Conservation (phyloP, 1,284 basidiomycete genomes). For the Ustilago trichophora region DNA sequence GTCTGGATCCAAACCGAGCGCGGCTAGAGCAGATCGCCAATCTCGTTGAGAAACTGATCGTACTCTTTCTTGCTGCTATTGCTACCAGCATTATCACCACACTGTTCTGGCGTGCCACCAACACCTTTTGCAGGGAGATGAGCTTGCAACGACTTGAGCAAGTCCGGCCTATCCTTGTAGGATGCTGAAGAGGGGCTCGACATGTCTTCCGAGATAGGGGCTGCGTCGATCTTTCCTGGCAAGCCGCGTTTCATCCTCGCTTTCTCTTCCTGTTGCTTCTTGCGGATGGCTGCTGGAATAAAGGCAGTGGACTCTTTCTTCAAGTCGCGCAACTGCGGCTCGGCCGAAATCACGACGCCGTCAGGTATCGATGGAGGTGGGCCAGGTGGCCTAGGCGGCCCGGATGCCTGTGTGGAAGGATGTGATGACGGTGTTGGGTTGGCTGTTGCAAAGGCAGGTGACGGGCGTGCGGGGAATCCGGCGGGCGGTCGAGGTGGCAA, state of each 20-base stretch:
- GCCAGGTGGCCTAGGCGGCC: conserved; percentile 13
- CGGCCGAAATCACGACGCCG: conserved; percentile 51
- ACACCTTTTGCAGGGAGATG: conserved; percentile 16
- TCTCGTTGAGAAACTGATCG: conserved; percentile 36
- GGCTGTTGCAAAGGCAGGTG: no score
- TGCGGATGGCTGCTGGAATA: conserved; percentile 58
- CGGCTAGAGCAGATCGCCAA: conserved; percentile 39
- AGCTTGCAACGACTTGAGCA: conserved; percentile 26
- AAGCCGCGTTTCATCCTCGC: conserved; percentile 48
- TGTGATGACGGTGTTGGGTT: not conserved
- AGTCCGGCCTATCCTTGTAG: conserved; percentile 18
- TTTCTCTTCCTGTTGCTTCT: conserved; percentile 49
- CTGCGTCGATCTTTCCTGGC: conserved; percentile 48
- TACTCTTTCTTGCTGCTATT: conserved; percentile 27
- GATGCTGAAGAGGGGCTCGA: conserved; percentile 3
- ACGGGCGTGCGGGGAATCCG: not conserved
- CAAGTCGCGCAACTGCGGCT: conserved; percentile 63
- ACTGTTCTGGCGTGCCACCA: no score
- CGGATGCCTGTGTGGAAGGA: not conserved
- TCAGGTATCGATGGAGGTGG: conserved; percentile 32
- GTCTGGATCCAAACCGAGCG: no score
- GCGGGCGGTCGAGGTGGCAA: conserved; percentile 9
- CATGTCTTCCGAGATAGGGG: conserved; percentile 35
- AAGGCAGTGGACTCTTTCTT: conserved; percentile 62
- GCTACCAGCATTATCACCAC: no score